A percentile compares a stretch with the other conserved stretches of the same genome.
Evolutionary conservation across 2,329 filamentous ascomycete genomes (phyloP).

Genomic region (Curvularia sp.): DNA sequence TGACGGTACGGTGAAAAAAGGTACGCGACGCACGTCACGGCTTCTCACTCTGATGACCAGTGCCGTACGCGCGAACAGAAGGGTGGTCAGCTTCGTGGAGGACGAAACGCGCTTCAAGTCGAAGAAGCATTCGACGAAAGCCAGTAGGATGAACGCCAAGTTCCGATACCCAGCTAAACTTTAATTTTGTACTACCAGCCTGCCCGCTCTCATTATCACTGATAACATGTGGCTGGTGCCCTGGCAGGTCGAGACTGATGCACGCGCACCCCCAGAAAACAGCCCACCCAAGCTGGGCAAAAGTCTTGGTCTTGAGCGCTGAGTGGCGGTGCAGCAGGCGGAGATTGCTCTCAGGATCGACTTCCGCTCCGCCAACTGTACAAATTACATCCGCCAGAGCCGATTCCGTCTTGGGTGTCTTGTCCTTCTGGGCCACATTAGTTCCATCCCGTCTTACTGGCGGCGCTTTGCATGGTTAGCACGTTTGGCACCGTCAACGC

Average conservation of each 20-base stretch:
- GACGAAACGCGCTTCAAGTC: background rate
- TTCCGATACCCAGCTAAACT: background rate
- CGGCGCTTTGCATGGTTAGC: constrained; percentile 14
- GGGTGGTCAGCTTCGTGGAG: too few species aligned
- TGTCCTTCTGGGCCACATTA: constrained; percentile 29
- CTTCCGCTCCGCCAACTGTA: constrained; percentile 26
- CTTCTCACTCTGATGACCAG: background rate
- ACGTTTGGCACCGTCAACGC: constrained; percentile 14
- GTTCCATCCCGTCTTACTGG: constrained; percentile 20
- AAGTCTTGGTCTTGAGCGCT: constrained; percentile 16
- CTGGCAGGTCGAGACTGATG: background rate
- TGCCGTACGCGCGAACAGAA: too few species aligned
- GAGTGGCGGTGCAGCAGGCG: constrained; percentile 14
- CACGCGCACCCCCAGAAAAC: background rate
- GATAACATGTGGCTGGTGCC: background rate
- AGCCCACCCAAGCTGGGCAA: constrained; percentile 9
- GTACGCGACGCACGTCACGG: background rate
- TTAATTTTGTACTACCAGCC: background rate
- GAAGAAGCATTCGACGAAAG: background rate
- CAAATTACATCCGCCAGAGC: constrained; percentile 20
- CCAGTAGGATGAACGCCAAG: background rate
- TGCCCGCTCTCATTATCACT: background rate
- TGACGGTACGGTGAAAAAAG: background rate
- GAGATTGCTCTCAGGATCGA: constrained; percentile 5
- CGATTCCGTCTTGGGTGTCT: constrained; percentile 34